Conservation (phyloP, 192 early-diverging fungal species). For the Dispira parvispora region DNA sequence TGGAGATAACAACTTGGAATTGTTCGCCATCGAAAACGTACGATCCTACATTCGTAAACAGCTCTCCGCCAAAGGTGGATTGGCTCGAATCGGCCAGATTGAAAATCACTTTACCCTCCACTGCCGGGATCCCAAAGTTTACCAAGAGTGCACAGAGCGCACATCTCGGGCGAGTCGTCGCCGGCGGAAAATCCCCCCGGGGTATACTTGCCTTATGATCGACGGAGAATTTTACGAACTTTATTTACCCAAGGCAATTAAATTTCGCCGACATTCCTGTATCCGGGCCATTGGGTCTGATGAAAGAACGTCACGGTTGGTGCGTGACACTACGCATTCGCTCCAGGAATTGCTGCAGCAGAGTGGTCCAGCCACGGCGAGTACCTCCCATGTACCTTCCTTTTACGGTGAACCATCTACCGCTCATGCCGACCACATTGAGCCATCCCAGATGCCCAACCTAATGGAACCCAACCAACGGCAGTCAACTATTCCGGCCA, state of each 20-base stretch:
- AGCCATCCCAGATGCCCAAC: too few relatives aligned
- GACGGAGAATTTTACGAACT: slow-evolving; percentile 66
- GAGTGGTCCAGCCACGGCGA: background rate
- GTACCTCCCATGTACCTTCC: background rate
- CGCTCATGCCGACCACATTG: too few relatives aligned
- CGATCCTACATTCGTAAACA: slow-evolving; percentile 44
- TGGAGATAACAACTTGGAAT: slow-evolving; percentile 48
- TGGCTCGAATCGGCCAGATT: slow-evolving; percentile 52
- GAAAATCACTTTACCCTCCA: slow-evolving; percentile 32
- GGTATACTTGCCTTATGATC: slow-evolving; percentile 49
- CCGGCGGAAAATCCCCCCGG: slow-evolving; percentile 19
- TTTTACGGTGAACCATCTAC: too few relatives aligned
- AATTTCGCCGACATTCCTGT: slow-evolving; percentile 41
- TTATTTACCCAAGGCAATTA: slow-evolving; percentile 36
- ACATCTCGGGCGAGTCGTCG: slow-evolving; percentile 16
- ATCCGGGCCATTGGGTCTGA: slow-evolving; percentile 43
- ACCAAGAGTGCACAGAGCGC: slow-evolving; percentile 18
- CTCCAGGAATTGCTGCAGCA: slow-evolving; percentile 9
- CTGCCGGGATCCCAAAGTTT: slow-evolving; percentile 30
- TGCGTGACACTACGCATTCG: slow-evolving; percentile 23
- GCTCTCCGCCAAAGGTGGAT: slow-evolving; percentile 35
- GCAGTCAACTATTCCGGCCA: too few relatives aligned
- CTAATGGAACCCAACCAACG: too few relatives aligned
- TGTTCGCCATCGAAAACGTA: slow-evolving; percentile 42
- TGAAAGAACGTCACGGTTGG: slow-evolving; percentile 34